Percentiles rank a stretch among this genome's conserved stretches.
Conservation (phyloP, 192 early-diverging fungal genomes). For the Martensiomyces pterosporus region DNA sequence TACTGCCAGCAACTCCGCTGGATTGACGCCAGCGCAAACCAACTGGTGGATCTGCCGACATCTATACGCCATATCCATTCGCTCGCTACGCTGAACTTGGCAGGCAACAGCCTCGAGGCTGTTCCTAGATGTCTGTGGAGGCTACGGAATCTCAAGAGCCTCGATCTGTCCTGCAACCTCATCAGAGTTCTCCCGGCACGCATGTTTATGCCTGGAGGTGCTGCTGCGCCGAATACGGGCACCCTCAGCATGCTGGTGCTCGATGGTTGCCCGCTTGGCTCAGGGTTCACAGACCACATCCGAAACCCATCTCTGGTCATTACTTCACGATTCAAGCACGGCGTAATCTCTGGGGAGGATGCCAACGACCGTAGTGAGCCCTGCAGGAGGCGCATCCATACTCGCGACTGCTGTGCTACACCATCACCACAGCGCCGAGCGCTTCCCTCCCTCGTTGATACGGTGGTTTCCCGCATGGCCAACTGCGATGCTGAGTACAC, state of each 20-base stretch:
- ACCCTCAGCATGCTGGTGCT: slow-evolving; percentile 7
- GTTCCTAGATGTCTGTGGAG: slow-evolving; percentile 21
- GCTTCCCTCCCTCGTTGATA: slow-evolving; percentile 27
- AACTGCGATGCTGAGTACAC: slow-evolving; percentile 18
- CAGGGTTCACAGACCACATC: slow-evolving; percentile 5
- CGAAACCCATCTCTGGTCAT: slow-evolving; percentile 6
- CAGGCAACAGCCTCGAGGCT: slow-evolving; percentile 10
- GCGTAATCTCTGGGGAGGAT: neutral
- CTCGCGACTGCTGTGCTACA: neutral
- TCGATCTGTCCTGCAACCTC: slow-evolving; percentile 30
- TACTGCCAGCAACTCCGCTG: slow-evolving; percentile 23
- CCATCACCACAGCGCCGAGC: neutral
- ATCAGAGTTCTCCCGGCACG: slow-evolving; percentile 23
- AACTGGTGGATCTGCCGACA: slow-evolving; percentile 11
- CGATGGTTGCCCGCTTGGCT: slow-evolving; percentile 31
- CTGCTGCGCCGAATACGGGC: slow-evolving; percentile 20
- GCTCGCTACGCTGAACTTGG: slow-evolving; percentile 11
- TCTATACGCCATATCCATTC: slow-evolving; percentile 23
- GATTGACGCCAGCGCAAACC: slow-evolving; percentile 16
- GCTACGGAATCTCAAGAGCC: slow-evolving; percentile 5
- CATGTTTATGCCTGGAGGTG: slow-evolving; percentile 24
- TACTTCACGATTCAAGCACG: slow-evolving; percentile 15
- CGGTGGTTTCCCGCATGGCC: slow-evolving; percentile 21
- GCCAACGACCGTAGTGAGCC: neutral
- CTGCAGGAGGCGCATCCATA: neutral